Evolutionary conservation across 1,284 basidiomycete species (phyloP).

Genomic region (Lentinula novae-zelandiae): DNA sequence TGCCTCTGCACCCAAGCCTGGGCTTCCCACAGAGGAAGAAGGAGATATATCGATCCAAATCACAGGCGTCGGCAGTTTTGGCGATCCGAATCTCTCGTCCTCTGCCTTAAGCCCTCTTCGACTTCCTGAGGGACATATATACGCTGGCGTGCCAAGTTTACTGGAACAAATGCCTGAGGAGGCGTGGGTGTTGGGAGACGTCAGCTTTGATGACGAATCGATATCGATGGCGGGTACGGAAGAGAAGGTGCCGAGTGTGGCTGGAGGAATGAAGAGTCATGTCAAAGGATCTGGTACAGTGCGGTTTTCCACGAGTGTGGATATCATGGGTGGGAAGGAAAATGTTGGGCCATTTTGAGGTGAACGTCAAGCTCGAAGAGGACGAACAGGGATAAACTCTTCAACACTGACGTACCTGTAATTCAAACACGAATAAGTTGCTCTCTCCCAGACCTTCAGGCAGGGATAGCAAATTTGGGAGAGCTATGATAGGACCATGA

Average conservation of each 20-base stretch:
- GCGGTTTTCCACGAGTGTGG: not conserved
- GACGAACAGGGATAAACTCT: not conserved
- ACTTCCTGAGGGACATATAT: conserved; percentile 25
- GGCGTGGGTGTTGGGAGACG: conserved; percentile 41
- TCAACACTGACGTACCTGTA: not conserved
- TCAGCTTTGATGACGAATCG: conserved; percentile 43
- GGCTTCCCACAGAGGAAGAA: not conserved
- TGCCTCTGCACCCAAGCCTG: not conserved
- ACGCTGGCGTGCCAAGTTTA: conserved; percentile 48
- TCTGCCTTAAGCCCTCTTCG: conserved; percentile 47
- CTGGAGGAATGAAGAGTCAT: conserved; percentile 3
- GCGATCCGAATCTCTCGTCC: conserved; percentile 18
- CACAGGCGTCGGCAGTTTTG: conserved; percentile 8
- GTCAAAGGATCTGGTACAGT: not conserved
- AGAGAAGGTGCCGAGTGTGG: conserved; percentile 5
- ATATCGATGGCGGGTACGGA: not conserved
- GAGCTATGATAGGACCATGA: not conserved
- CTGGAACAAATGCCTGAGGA: conserved; percentile 63
- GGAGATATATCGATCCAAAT: not conserved
- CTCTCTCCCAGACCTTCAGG: not conserved
- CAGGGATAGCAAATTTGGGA: not conserved
- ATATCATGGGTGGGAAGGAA: not conserved
- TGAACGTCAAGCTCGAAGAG: not conserved
- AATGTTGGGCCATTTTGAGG: not conserved
- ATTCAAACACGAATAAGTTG: no score